phyloP scores from a whole-genome alignment of 805 yeast species.

The Ogataea degrootiae region DNA sequence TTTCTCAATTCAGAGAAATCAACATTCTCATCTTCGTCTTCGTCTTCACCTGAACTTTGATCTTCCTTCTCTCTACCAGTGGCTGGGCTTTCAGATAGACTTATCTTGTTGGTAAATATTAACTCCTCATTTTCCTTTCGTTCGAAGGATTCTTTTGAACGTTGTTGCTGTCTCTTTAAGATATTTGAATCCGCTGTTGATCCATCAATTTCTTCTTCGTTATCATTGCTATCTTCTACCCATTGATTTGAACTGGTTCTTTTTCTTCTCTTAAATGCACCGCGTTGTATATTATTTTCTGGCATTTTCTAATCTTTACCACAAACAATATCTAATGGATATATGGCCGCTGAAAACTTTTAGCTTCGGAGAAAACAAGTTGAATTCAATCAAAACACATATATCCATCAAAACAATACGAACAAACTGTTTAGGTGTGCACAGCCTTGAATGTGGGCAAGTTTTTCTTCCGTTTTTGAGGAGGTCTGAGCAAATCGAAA shows the following conservation, averaged over 20 bases:
- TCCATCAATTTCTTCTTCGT: background rate
- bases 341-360: too few relatives aligned
- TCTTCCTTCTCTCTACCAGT: background rate
- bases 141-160: too few relatives aligned
- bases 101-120: conserved; percentile 1
- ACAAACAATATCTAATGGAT: too few relatives aligned
- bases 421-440: too few relatives aligned
- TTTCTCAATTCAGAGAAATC: conserved; percentile 33
- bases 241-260: conserved; percentile 3
- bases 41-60: conserved; percentile 2
- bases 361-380: too few relatives aligned
- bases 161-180: too few relatives aligned
- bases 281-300: conserved; percentile 7
- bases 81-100: background rate
- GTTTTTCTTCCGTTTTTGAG: too few relatives aligned
- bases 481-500: background rate
- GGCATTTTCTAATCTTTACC: background rate
- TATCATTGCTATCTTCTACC: conserved; percentile 1
- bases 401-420: too few relatives aligned
- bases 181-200: too few relatives aligned
- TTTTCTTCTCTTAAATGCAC: conserved; percentile 18
- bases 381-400: too few relatives aligned
- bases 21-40: conserved; percentile 7
- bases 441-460: too few relatives aligned
- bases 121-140: background rate